A percentile compares a stretch with the other conserved stretches of the same genome.
Evolutionary conservation across 768 basidiomycete species (phyloP).

Genomic region (Candolleomyces eurysporus): DNA sequence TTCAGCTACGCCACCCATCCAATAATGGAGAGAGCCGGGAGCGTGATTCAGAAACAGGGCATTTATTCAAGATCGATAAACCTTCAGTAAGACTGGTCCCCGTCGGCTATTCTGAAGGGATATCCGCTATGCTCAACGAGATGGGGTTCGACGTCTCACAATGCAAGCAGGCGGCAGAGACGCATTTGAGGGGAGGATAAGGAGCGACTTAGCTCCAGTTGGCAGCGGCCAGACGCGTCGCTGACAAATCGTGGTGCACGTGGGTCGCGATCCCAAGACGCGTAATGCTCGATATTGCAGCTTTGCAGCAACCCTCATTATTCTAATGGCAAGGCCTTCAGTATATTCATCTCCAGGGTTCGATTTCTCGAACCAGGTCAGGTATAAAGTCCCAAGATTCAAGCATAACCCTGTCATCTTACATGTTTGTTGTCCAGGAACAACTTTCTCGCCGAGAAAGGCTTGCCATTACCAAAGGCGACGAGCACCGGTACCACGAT

Average conservation of each 20-base stretch:
- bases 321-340: conserved; percentile 44
- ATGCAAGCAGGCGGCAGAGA: no score
- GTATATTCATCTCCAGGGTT: conserved; percentile 60
- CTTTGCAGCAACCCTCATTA: neutral
- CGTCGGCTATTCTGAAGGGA: no score
- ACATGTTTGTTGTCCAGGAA: conserved; percentile 47
- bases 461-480: conserved; percentile 74
- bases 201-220: no score
- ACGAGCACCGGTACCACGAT: conserved; percentile 97
- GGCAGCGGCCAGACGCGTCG: neutral
- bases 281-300: neutral
- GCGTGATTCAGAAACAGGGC: no score
- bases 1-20: no score
- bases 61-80: no score
- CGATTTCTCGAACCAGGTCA: conserved; percentile 72
- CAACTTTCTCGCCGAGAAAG: conserved; percentile 66
- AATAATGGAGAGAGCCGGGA: no score
- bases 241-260: neutral
- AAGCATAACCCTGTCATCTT: neutral
- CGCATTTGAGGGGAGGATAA: no score
- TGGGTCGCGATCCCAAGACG: neutral
- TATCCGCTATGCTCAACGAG: no score
- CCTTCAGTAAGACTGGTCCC: no score
- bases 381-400: conserved; percentile 36
- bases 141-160: no score